These are phyloP conservation scores for Rubroboletus satanas DNA, from an alignment of 768 basidiomycete genomes.

Conservation along the genomic window DNA sequence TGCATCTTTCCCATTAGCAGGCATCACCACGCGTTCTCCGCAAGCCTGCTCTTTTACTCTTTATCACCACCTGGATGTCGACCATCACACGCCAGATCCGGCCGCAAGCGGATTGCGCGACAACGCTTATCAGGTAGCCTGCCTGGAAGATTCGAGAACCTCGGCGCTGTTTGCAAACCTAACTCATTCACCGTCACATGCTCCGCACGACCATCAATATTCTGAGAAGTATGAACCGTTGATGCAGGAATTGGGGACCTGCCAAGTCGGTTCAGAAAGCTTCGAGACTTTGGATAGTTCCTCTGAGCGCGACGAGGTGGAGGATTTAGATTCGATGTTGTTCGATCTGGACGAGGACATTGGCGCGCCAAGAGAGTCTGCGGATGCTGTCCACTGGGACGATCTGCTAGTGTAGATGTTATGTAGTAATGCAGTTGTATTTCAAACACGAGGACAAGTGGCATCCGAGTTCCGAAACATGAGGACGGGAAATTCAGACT, in stretches of 20 bases:
- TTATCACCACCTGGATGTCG: conserved; percentile 16
- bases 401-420: not conserved
- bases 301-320: conserved; percentile 2
- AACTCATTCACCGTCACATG: conserved; percentile 8
- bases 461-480: conserved; percentile 32
- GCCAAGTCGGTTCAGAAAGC: conserved; percentile 3
- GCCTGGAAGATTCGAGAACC: conserved; percentile 18
- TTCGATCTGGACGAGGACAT: conserved; percentile 13
- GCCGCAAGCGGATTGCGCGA: conserved; percentile 7
- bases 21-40: conserved; percentile 15
- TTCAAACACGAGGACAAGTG: conserved; percentile 12
- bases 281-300: conserved; percentile 11
- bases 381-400: conserved; percentile 5
- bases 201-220: conserved; percentile 10
- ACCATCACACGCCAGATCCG: conserved; percentile 8
- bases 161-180: conserved; percentile 1
- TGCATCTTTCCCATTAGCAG: conserved; percentile 13
- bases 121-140: conserved; percentile 12
- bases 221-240: conserved; percentile 11
- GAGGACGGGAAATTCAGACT: conserved; percentile 22
- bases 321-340: conserved; percentile 17
- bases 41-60: conserved; percentile 10
- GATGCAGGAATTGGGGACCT: conserved; percentile 8
- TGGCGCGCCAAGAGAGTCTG: not conserved
- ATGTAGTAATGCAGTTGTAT: conserved; percentile 7